phyloP scores from a whole-genome alignment of 2,329 filamentous ascomycete genomes.

The Neonectria coccinea region DNA sequence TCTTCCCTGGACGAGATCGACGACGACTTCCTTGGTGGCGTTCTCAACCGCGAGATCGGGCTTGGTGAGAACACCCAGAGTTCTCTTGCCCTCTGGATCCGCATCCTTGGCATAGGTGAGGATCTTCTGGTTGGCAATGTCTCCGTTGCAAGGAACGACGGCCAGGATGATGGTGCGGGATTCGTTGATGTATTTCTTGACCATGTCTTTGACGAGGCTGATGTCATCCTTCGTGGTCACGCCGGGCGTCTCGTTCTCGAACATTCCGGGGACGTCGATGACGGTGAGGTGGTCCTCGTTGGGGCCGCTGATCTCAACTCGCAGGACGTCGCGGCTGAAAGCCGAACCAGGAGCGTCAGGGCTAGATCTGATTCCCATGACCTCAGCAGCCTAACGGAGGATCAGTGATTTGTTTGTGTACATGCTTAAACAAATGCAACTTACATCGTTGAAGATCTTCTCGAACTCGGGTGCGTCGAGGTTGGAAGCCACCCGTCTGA shows the following conservation, averaged over 20 bases:
- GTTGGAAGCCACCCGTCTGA: constrained; percentile 42
- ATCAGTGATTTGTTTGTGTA: neutral
- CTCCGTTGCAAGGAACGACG: constrained; percentile 55
- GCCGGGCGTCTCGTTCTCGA: constrained; percentile 50
- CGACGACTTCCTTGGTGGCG: constrained; percentile 51
- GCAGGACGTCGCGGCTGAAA: constrained; percentile 61
- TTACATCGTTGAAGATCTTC: constrained; percentile 55
- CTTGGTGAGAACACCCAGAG: constrained; percentile 67
- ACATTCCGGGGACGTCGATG: constrained; percentile 68
- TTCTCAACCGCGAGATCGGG: constrained; percentile 65
- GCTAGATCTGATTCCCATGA: constrained; percentile 57
- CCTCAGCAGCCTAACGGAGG: constrained; percentile 51
- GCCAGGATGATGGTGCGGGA: constrained; percentile 62
- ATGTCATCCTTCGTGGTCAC: constrained; percentile 60
- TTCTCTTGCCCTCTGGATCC: constrained; percentile 56
- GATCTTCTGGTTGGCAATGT: constrained; percentile 57
- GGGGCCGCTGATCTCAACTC: constrained; percentile 58
- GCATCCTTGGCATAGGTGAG: constrained; percentile 50
- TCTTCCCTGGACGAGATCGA: constrained; percentile 57
- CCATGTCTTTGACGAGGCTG: constrained; percentile 59
- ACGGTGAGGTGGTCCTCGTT: constrained; percentile 61
- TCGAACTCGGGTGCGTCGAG: constrained; percentile 49
- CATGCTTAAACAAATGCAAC: neutral
- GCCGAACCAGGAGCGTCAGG: constrained; percentile 39
- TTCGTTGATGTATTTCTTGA: constrained; percentile 59